Evolutionary conservation across 768 basidiomycete species (phyloP).

Genomic region (Sistotremastrum suecicum): DNA sequence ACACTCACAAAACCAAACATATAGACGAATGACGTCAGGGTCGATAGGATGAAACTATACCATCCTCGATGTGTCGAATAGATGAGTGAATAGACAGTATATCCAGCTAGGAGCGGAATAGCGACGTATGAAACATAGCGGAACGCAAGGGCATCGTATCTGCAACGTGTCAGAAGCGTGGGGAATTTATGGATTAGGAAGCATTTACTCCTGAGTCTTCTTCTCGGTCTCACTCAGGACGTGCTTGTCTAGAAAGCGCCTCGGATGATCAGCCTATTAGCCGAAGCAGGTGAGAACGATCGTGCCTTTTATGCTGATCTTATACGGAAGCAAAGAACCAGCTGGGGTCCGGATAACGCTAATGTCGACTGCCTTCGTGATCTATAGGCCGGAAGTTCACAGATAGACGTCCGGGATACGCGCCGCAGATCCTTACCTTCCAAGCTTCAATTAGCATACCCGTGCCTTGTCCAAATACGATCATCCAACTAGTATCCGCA

Average conservation of each 20-base stretch:
- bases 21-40: conserved; percentile 84
- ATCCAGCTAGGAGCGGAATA: conserved; percentile 63
- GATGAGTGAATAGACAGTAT: conserved; percentile 67
- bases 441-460: conserved; percentile 82
- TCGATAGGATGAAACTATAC: conserved; percentile 93
- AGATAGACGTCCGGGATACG: conserved; percentile 2
- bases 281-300: conserved; percentile 8
- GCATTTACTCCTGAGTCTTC: conserved; percentile 87
- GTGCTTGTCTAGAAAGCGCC: conserved; percentile 59
- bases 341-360: conserved; percentile 42
- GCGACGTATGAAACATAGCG: conserved; percentile 86
- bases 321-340: conserved; percentile 64
- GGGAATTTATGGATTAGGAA: neutral
- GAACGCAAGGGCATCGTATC: conserved; percentile 89
- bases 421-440: conserved; percentile 45
- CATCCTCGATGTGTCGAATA: conserved; percentile 83
- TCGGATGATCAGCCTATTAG: conserved; percentile 5
- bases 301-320: conserved; percentile 67
- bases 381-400: conserved; percentile 25
- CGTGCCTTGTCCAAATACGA: conserved; percentile 74
- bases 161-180: conserved; percentile 14
- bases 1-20: conserved; percentile 94
- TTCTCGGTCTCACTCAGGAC: conserved; percentile 94
- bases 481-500: conserved; percentile 96
- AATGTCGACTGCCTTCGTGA: conserved; percentile 87